These are phyloP conservation scores for Dichotomocladium elegans DNA, from an alignment of 371 early-diverging fungal species.

Conservation along the genomic window DNA sequence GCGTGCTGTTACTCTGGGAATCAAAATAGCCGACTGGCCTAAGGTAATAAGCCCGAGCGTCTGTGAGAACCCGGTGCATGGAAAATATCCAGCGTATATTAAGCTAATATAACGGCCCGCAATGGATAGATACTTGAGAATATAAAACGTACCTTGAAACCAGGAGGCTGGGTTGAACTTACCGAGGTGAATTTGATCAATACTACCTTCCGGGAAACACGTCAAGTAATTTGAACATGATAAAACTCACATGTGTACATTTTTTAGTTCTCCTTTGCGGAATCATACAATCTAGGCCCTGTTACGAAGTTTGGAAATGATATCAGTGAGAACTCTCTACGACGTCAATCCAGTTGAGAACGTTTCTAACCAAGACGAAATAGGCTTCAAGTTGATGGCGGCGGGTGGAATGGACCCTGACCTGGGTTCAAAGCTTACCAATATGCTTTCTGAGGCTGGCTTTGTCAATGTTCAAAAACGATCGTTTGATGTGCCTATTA, in stretches of 20 bases:
- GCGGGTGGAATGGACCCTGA: no score
- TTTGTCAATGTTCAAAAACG: neutral
- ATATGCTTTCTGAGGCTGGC: no score
- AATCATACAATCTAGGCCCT: conserved; percentile 3
- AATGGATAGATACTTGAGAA: neutral
- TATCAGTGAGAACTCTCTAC: neutral
- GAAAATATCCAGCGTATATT: no score
- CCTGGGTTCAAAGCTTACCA: no score
- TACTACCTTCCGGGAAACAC: neutral
- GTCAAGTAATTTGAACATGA: no score
- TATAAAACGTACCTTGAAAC: no score
- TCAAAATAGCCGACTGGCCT: conserved; percentile 23
- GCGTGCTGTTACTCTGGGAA: conserved; percentile 27
- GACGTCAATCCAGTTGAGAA: neutral
- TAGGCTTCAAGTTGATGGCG: no score
- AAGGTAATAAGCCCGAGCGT: conserved; percentile 9
- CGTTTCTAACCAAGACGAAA: no score
- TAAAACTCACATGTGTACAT: no score
- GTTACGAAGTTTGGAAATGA: neutral
- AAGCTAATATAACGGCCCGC: neutral
- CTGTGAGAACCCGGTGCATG: no score
- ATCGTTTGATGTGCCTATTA: conserved; percentile 12
- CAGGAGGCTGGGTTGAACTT: neutral
- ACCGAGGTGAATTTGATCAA: neutral
- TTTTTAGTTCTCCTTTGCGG: neutral